A percentile compares a stretch with the other conserved stretches of the same genome.
Evolutionary conservation across 164 flowering plant genomes (phyloP).

Genomic region (Stephania japonica): DNA sequence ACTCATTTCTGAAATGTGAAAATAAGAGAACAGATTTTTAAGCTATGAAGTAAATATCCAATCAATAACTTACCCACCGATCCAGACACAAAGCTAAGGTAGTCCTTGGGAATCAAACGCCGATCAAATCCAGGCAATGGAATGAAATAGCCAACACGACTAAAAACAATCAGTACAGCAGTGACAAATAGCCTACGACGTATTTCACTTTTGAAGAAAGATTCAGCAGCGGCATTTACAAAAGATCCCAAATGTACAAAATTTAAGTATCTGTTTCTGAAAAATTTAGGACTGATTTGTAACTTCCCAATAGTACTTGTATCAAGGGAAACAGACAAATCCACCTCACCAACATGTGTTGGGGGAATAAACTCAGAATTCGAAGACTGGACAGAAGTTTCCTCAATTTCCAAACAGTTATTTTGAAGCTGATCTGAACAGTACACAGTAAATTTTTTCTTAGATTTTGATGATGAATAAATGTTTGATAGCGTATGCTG

Average conservation of each 20-base stretch:
- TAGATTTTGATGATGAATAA: conserved; percentile 14
- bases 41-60: background rate
- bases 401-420: conserved; percentile 23
- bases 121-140: conserved; percentile 97
- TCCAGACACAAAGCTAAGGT: conserved; percentile 81
- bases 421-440: conserved; percentile 30
- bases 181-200: conserved; percentile 89
- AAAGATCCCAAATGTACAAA: conserved; percentile 71
- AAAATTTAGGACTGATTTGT: conserved; percentile 33
- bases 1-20: background rate
- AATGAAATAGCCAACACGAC: conserved; percentile 88
- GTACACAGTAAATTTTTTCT: conserved; percentile 20
- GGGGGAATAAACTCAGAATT: conserved; percentile 22
- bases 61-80: conserved; percentile 57
- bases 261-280: conserved; percentile 64
- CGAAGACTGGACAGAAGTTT: conserved; percentile 23
- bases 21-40: background rate
- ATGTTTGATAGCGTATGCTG: conserved; percentile 13
- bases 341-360: conserved; percentile 20
- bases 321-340: conserved; percentile 14
- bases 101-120: conserved; percentile 74
- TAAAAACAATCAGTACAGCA: conserved; percentile 62
- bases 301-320: conserved; percentile 6
- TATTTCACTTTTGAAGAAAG: conserved; percentile 95
- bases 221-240: conserved; percentile 72